Conservation (phyloP, 306 rosid species). For the Heteromeles arbutifolia region DNA sequence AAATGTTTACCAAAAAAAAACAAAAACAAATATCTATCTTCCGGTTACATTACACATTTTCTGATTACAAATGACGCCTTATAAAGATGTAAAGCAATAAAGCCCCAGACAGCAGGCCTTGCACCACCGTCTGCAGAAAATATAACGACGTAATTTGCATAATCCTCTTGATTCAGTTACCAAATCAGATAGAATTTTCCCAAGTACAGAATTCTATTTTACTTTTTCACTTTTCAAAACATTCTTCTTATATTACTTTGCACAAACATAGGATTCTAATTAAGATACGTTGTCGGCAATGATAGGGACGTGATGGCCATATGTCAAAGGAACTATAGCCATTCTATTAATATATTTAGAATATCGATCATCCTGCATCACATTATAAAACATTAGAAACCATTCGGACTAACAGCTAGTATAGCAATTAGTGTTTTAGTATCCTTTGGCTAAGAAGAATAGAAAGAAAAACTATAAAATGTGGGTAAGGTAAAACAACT, state of each 20-base stretch:
- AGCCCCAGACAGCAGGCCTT: neutral
- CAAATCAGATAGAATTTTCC: neutral
- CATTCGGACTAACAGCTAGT: neutral
- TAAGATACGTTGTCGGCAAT: conserved; percentile 66
- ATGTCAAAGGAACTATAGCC: conserved; percentile 95
- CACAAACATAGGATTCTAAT: neutral
- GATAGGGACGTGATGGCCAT: conserved; percentile 93
- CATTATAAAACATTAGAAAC: neutral
- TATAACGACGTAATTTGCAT: neutral
- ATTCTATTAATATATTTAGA: conserved; percentile 65
- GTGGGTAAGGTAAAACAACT: neutral
- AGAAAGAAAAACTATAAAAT: neutral
- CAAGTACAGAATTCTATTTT: neutral
- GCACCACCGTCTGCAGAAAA: neutral
- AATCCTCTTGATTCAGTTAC: neutral
- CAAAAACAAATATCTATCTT: neutral
- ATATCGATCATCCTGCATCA: conserved; percentile 85
- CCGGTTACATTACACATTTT: neutral
- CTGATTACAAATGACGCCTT: neutral
- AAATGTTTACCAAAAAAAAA: too few relatives aligned
- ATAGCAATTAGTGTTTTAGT: neutral
- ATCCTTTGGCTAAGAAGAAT: neutral
- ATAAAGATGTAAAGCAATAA: neutral
- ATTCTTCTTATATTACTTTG: neutral
- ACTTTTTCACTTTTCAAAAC: neutral